Evolutionary conservation across 2,329 filamentous ascomycete species (phyloP).

Genomic region (Podosphaera fusca): DNA sequence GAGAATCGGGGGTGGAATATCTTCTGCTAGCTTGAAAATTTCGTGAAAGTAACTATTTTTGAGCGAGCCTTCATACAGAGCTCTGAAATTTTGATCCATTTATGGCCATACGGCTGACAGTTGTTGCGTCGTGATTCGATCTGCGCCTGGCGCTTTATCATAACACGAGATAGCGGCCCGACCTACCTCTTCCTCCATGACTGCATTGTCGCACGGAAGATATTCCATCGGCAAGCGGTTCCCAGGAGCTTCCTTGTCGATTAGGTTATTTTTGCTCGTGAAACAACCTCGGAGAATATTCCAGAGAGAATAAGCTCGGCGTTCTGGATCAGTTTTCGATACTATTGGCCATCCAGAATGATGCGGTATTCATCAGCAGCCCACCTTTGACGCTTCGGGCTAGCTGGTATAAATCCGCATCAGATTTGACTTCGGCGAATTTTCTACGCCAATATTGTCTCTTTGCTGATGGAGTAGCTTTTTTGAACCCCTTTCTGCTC

Average conservation of each 20-base stretch:
- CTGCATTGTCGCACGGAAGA: neutral
- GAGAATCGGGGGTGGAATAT: neutral
- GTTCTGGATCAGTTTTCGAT: neutral
- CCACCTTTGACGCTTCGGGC: neutral
- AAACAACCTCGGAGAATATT: neutral
- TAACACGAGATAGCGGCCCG: neutral
- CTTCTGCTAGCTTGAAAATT: neutral
- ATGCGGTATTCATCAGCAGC: neutral
- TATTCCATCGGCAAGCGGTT: neutral
- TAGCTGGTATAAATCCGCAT: neutral
- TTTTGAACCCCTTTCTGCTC: neutral
- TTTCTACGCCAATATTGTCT: neutral
- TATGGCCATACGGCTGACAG: neutral
- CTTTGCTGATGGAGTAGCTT: neutral
- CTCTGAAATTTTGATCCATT: neutral
- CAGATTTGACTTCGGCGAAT: neutral
- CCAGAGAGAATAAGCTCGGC: neutral
- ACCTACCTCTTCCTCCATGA: neutral
- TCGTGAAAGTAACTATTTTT: neutral
- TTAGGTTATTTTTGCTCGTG: neutral
- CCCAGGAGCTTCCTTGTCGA: neutral
- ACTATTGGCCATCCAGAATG: neutral
- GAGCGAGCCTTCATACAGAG: neutral
- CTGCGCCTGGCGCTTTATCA: neutral
- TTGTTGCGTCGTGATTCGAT: neutral